Evolutionary conservation across 768 basidiomycete species (phyloP), one percentile per base, ranked within the genome.

Genomic region (Peribolospora kevripleyi): DNA sequence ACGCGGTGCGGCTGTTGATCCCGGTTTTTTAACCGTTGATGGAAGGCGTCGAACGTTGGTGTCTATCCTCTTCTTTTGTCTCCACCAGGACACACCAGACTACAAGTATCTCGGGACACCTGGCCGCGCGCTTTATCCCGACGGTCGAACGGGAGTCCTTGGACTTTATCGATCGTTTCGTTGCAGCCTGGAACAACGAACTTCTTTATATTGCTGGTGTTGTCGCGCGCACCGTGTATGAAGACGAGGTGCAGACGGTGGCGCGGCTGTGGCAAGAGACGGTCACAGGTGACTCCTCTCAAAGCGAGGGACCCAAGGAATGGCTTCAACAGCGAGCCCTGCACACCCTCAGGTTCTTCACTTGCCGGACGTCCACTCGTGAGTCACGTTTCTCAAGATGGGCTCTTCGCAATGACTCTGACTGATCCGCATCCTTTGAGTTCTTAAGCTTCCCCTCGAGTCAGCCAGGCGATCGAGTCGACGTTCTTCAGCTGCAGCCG

Each of bases 131-230:
- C 3, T 93, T 93, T 64, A 90, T 97, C 55, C 84, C 87, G 7
- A 95, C 90, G 0, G 90, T 97, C 6, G 91, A 97, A 66, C 76
- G 91, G 58, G 91, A 97, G 68, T 82, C 82, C 0, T 81, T 90
- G 59, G 87, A 85, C 48, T 63, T 37, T 61, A 63, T 46, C 55
- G 62, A n/a, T 25, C 50, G 53, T 9, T 56, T 57, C 14, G 60
- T 65, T 40, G 56, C 55, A 6, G 59, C 67, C 5, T 91, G 86
- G 88, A 97, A 97, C 61, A 78, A 75, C 61, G 90, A 95, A 61
- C 72, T 95, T 5, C 71, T 97, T 5, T 80, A 76, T 62, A 73
- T 86, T 13, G 85, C 85, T 4, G 90, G 87, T 4, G 77, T 82
- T 59, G 73, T 93, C 37, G 73, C 80, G 52, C 79, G 90, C 11